Percentiles rank a stretch among this genome's conserved stretches.
Conservation (phyloP, 2,329 filamentous ascomycete species). For the Cladobotryum protrusum region DNA sequence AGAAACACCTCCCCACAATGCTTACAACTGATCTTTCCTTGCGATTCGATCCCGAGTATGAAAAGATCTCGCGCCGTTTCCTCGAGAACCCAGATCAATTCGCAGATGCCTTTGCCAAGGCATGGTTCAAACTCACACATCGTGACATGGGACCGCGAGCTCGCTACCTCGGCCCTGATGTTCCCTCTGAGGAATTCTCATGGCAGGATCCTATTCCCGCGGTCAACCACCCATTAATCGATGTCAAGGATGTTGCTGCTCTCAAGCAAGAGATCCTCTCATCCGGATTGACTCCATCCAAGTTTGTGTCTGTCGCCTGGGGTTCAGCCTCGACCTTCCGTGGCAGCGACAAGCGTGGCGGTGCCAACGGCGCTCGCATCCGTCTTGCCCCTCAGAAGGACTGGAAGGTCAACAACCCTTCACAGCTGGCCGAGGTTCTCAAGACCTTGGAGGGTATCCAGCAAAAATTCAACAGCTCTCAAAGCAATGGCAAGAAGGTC, state of each 20-base stretch:
- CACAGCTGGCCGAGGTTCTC: conserved; percentile 57
- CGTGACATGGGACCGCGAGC: conserved; percentile 68
- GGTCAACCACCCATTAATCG: conserved; percentile 50
- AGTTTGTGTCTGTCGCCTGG: conserved; percentile 62
- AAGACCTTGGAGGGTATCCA: conserved; percentile 57
- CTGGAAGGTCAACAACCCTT: conserved; percentile 71
- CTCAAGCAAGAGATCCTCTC: conserved; percentile 65
- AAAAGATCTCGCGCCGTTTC: conserved; percentile 69
- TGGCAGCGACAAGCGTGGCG: conserved; percentile 72
- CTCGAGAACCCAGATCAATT: conserved; percentile 63
- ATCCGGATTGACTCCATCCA: conserved; percentile 52
- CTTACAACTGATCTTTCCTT: conserved; percentile 69
- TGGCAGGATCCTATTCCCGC: conserved; percentile 72
- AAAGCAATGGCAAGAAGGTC: conserved; percentile 58
- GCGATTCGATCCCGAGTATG: conserved; percentile 64
- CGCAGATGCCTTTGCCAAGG: conserved; percentile 61
- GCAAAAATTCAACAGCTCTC: conserved; percentile 57
- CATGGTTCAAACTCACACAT: conserved; percentile 81
- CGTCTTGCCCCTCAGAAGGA: conserved; percentile 64
- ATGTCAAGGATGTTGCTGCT: conserved; percentile 54
- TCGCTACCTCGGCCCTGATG: conserved; percentile 69
- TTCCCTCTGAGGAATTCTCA: conserved; percentile 60
- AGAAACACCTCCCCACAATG: conserved; percentile 73
- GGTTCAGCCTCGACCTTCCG: conserved; percentile 67
- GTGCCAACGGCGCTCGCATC: conserved; percentile 74